phyloP scores from a whole-genome alignment of 495 filamentous ascomycete species.

The Monascus purpureus region DNA sequence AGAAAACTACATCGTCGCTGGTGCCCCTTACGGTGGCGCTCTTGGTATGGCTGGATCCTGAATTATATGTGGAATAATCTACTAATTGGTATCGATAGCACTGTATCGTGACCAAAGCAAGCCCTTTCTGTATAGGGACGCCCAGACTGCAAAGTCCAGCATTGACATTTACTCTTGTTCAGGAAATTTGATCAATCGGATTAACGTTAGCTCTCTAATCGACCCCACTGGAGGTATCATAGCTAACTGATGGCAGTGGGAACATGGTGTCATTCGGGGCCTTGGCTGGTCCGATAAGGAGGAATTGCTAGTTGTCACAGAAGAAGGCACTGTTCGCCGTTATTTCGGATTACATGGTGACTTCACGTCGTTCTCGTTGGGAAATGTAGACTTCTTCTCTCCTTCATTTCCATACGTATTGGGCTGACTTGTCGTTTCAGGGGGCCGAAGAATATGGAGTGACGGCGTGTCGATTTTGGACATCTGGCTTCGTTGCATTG shows the following conservation, averaged over 20 bases:
- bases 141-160: constrained; percentile 58
- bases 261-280: constrained; percentile 76
- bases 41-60: constrained; percentile 47
- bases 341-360: constrained; percentile 88
- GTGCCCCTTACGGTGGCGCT: constrained; percentile 90
- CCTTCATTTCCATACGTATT: too few species aligned
- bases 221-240: background rate
- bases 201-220: constrained; percentile 37
- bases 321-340: constrained; percentile 81
- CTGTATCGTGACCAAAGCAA: constrained; percentile 81
- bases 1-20: constrained; percentile 84
- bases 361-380: constrained; percentile 91
- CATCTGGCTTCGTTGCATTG: constrained; percentile 82
- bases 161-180: constrained; percentile 93
- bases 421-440: too few species aligned
- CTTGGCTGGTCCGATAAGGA: constrained; percentile 97
- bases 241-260: constrained; percentile 49
- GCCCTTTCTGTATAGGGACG: constrained; percentile 58
- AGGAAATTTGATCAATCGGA: constrained; percentile 64
- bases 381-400: constrained; percentile 45
- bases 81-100: constrained; percentile 36
- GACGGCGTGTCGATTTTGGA: constrained; percentile 77
- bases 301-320: constrained; percentile 74
- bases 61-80: background rate
- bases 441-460: constrained; percentile 80